Percentiles rank a stretch among this genome's conserved stretches.
Evolutionary conservation across 2,329 filamentous ascomycete genomes (phyloP).

Genomic region (Fusarium sp.): DNA sequence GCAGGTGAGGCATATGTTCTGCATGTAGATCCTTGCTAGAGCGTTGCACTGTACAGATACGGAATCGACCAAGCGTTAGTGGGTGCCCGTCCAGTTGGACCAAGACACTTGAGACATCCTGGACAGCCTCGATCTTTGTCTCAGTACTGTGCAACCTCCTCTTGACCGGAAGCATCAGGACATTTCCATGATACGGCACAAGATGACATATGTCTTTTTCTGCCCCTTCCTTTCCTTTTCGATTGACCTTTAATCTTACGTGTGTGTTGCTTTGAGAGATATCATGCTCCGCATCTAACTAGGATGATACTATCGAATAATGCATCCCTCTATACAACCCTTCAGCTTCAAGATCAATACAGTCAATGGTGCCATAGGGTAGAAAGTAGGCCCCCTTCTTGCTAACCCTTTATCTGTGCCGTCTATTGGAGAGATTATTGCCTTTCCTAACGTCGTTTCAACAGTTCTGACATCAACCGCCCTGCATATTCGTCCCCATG

Average conservation of each 20-base stretch:
- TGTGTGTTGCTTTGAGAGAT: not conserved
- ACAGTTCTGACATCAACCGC: not conserved
- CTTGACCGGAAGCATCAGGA: not conserved
- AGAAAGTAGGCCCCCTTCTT: not conserved
- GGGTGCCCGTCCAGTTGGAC: constrained; percentile 5
- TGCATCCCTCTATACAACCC: constrained; percentile 14
- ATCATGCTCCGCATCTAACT: not conserved
- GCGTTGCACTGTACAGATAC: constrained; percentile 16
- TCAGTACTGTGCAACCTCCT: constrained; percentile 2
- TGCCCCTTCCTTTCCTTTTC: not conserved
- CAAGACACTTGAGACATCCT: constrained; percentile 4
- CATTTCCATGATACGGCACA: not conserved
- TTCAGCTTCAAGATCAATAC: not conserved
- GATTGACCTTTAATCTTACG: not conserved
- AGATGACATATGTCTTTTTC: not conserved
- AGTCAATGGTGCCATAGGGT: not conserved
- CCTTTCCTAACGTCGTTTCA: not conserved
- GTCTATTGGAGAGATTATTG: constrained; percentile 9
- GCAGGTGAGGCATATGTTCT: not conserved
- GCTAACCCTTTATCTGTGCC: not conserved
- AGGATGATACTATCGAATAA: not conserved
- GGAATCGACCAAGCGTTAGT: not conserved
- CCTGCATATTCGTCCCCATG: constrained; percentile 8
- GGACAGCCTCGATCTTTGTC: constrained; percentile 3
- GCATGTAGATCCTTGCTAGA: not conserved